Base-by-base conservation (phyloP, 1,284 basidiomycete genomes). In the Psilocybe mexicana region DNA sequence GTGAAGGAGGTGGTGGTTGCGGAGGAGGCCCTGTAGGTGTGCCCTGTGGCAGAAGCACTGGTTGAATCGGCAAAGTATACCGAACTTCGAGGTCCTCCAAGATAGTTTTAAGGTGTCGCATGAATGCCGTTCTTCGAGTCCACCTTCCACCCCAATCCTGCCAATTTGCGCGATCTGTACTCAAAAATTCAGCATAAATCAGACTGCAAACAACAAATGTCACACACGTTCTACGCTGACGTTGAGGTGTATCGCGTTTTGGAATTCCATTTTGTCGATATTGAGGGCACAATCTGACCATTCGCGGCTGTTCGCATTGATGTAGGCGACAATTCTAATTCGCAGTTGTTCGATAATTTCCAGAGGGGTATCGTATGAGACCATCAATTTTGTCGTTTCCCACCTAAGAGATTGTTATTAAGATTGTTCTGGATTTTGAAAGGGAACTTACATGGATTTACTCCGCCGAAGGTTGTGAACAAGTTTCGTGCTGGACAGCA, bases 101-200 rank as follows among this genome's bases (percentile, higher is more conserved):
- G 14, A 85, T 70, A 3, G 74, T 78, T 72, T 90, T 91, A 55
- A 92, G 76, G 65, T 87, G 72, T 53, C 86, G 81, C 87, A 92
- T 90, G 70, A 91, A 88, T 28, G 72, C 76, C 10, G 82, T 91
- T 60, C 88, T 84, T 45, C 88, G 82, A 8, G 74, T 76, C 88
- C 87, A 93, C 56, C 91, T 80, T 11, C 83, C 89, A 53, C 88
- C 90, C 91, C 92, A 93, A 64, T 93, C 90, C 70, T 93, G 92
- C 91, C 91, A 93, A 69, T 92, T 92, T 42, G 86, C 80, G 56
- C 87, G 85, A 71, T 90, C 87, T 88, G 59, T 44, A 62, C 33
- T 28, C 24, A 52, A 12, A n/a, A 54, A 6, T 11, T n/a, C 6
- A 45, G 33, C 57, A 12, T 23, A 44, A 8, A 44, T 7, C 38